A percentile compares a stretch with the other conserved stretches of the same genome.
phyloP scores from a whole-genome alignment of 495 filamentous ascomycete species.

The Talaromyces nanjingensis region DNA sequence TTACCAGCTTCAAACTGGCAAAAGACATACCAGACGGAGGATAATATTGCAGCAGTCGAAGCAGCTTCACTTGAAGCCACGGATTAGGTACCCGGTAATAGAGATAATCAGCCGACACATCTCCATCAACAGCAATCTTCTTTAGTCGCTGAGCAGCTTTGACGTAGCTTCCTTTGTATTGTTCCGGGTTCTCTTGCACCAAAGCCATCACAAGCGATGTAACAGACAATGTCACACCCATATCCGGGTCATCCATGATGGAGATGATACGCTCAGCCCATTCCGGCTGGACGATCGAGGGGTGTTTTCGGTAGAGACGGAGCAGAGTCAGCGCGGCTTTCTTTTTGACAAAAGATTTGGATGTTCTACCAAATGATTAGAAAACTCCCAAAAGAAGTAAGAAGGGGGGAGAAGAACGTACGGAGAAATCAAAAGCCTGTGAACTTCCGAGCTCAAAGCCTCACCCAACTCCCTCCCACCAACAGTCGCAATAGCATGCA shows the following conservation, averaged over 20 bases:
- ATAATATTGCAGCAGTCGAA: slow-evolving; percentile 91
- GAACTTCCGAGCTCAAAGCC: slow-evolving; percentile 86
- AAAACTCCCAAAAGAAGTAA: slow-evolving; percentile 11
- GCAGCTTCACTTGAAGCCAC: slow-evolving; percentile 94
- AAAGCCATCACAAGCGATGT: slow-evolving; percentile 95
- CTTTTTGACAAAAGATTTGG: slow-evolving; percentile 98
- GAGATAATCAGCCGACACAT: slow-evolving; percentile 80
- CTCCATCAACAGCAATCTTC: slow-evolving; percentile 79
- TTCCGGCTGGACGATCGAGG: slow-evolving; percentile 86
- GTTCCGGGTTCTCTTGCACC: slow-evolving; percentile 85
- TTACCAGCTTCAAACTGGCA: background rate
- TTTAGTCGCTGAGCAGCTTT: slow-evolving; percentile 89
- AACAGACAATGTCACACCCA: slow-evolving; percentile 91
- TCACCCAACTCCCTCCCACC: slow-evolving; percentile 96
- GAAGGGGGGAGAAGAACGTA: slow-evolving; percentile 38
- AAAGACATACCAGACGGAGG: slow-evolving; percentile 72
- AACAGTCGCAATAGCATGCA: slow-evolving; percentile 98
- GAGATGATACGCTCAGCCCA: slow-evolving; percentile 98
- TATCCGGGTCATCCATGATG: slow-evolving; percentile 93
- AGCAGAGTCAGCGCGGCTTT: slow-evolving; percentile 97
- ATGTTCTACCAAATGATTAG: slow-evolving; percentile 52
- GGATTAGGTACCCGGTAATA: slow-evolving; percentile 99
- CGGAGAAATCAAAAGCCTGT: slow-evolving; percentile 92
- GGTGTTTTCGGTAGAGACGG: slow-evolving; percentile 89
- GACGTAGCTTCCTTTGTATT: slow-evolving; percentile 88